Base-by-base conservation (phyloP, 2,329 filamentous ascomycete genomes). In the Stagonosporopsis rhizophila region DNA sequence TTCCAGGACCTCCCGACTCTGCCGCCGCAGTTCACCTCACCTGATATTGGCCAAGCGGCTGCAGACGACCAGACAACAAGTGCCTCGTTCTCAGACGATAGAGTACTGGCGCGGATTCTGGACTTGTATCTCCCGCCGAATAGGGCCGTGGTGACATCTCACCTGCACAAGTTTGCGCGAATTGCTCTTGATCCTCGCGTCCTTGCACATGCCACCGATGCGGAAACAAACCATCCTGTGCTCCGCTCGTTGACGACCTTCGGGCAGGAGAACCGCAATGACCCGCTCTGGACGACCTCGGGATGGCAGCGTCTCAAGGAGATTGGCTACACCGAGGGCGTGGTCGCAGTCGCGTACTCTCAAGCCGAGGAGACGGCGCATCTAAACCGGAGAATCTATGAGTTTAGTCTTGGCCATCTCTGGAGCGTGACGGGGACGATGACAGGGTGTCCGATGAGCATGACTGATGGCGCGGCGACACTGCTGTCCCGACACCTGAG, bases 241-340 rank as follows among this genome's bases (percentile, higher is more conserved):
- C 73, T 90, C 3, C 81, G 81, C 38, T 82, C 85, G 1, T 79
- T 85, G 11, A 83, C 87, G 66, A 83, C 83, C 0, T 89, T 89
- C 69, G 87, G 89, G 1, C 53, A 61, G 34, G 79, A 80, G 46
- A 83, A 83, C 45, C 63, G 58, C 5, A 82, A 77, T 6, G 83
- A 84, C 42, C 81, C 85, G 30, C 76, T 91, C 1, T 79, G 89
- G 32, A 88, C 87, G 0, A 82, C 83, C 0, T 82, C 88, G 60
- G 89, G 89, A 25, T 92, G 89, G 89, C 79, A 81, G 35, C 78
- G 80, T 37, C 77, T 89, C 2, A 85, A 88, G 61, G 78, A 81
- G 1, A 83, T 87, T 62, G 86, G 86, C 0, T 81, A 84, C 15
- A 71, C 78, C 28, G 82, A 84, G 59, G 87, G 87, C 0, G 75